Conservation (phyloP, 108 stramenopile species). For the Pseudonitzschia multiseries region DNA sequence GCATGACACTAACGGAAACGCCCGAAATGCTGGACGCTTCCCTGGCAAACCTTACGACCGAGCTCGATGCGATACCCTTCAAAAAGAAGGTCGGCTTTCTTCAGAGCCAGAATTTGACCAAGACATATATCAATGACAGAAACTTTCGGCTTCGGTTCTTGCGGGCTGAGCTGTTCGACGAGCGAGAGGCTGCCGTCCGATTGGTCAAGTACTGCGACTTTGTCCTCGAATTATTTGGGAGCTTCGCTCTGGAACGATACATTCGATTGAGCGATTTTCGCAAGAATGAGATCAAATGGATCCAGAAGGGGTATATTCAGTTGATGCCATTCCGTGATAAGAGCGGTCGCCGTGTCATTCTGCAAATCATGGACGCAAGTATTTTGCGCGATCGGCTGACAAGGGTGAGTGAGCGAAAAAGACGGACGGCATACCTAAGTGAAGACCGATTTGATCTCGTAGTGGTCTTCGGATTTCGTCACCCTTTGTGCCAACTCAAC, state of each 20-base stretch:
- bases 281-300: slow-evolving; percentile 19
- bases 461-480: background rate
- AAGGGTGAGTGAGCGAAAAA: background rate
- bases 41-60: background rate
- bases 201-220: slow-evolving; percentile 21
- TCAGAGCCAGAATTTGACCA: background rate
- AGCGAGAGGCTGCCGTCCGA: slow-evolving; percentile 1
- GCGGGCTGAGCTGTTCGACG: slow-evolving; percentile 7
- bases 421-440: background rate
- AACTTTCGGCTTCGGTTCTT: slow-evolving; percentile 26
- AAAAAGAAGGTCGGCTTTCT: slow-evolving; percentile 6
- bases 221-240: slow-evolving; percentile 26
- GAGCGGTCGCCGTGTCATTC: slow-evolving; percentile 4
- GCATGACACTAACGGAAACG: slow-evolving; percentile 3
- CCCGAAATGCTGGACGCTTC: slow-evolving; percentile 2
- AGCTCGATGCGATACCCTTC: background rate
- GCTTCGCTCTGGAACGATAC: background rate
- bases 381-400: background rate
- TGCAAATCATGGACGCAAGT: slow-evolving; percentile 10
- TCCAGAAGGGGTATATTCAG: slow-evolving; percentile 10
- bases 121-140: slow-evolving; percentile 9
- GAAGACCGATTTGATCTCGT: background rate
- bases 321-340: slow-evolving; percentile 5
- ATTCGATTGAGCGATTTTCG: slow-evolving; percentile 13
- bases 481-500: background rate